Evolutionary conservation across 371 early-diverging fungal genomes (phyloP).

Genomic region (Apophysomyces ossiformis): DNA sequence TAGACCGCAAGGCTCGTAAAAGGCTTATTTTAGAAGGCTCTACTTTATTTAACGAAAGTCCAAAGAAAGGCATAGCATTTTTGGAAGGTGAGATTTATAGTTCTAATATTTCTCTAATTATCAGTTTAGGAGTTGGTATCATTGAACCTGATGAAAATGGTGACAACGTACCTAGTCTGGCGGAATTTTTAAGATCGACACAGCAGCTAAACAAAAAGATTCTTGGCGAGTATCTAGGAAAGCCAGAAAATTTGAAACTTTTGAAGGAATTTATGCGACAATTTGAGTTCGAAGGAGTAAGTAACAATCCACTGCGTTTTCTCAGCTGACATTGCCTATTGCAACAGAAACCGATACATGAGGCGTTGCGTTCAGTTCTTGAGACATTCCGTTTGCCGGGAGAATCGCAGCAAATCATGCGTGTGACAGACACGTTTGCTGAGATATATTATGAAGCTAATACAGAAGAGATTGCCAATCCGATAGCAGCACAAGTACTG

Average conservation of each 20-base stretch:
- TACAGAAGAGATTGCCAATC: slow-evolving; percentile 66
- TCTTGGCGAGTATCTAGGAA: slow-evolving; percentile 90
- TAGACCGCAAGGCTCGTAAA: slow-evolving; percentile 60
- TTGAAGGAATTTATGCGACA: slow-evolving; percentile 80
- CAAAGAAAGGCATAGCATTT: slow-evolving; percentile 84
- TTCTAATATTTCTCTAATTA: not conserved
- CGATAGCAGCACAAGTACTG: slow-evolving; percentile 81
- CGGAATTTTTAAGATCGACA: slow-evolving; percentile 72
- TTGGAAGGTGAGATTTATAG: slow-evolving; percentile 45
- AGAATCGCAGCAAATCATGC: slow-evolving; percentile 93
- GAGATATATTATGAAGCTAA: slow-evolving; percentile 72
- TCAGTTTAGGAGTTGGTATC: slow-evolving; percentile 48
- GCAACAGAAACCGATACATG: slow-evolving; percentile 77
- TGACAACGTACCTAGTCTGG: slow-evolving; percentile 65
- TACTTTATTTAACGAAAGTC: slow-evolving; percentile 80
- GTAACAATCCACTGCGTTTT: slow-evolving; percentile 10
- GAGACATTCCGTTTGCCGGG: slow-evolving; percentile 92
- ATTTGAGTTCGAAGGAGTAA: slow-evolving; percentile 82
- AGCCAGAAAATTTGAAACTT: slow-evolving; percentile 77
- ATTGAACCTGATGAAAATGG: slow-evolving; percentile 44
- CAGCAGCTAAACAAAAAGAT: slow-evolving; percentile 78
- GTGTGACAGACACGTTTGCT: slow-evolving; percentile 89
- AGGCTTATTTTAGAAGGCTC: slow-evolving; percentile 79
- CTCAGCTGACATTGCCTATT: not conserved
- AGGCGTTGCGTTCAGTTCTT: slow-evolving; percentile 83